A percentile compares a stretch with the other conserved stretches of the same genome.
phyloP scores from a whole-genome alignment of 768 basidiomycete species.

The Trametes coccinea region DNA sequence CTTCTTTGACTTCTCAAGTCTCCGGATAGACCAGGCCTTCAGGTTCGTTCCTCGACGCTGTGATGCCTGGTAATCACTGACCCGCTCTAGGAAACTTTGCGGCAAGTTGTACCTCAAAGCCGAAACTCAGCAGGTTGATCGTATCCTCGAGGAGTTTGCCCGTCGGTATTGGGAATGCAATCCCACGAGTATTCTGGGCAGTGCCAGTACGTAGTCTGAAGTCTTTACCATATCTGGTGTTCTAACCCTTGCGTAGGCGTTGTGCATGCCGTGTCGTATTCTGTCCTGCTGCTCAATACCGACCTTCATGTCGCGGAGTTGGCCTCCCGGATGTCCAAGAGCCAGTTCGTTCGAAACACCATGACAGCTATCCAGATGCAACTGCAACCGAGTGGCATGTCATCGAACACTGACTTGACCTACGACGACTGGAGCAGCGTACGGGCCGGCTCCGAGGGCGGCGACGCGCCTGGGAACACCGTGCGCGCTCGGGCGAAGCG shows the following conservation, averaged over 20 bases:
- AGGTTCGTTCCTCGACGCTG: constrained; percentile 49
- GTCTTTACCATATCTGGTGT: not conserved
- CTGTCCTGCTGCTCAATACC: constrained; percentile 91
- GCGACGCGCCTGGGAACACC: constrained; percentile 43
- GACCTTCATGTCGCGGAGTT: constrained; percentile 96
- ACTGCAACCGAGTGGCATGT: constrained; percentile 52
- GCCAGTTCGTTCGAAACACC: constrained; percentile 91
- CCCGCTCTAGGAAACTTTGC: constrained; percentile 69
- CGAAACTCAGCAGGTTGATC: constrained; percentile 97
- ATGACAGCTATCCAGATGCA: constrained; percentile 83
- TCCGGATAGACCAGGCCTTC: constrained; percentile 88
- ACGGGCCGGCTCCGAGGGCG: constrained; percentile 58
- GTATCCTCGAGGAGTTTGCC: constrained; percentile 92
- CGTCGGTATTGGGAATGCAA: constrained; percentile 92
- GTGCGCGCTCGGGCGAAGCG: constrained; percentile 58
- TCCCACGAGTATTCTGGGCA: constrained; percentile 75
- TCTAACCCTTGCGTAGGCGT: constrained; percentile 55
- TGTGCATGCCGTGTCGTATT: constrained; percentile 94
- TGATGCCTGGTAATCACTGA: not conserved
- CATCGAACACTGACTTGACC: constrained; percentile 63
- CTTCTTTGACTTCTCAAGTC: constrained; percentile 81
- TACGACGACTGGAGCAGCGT: constrained; percentile 68
- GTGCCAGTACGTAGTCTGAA: constrained; percentile 61
- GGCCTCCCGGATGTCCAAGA: constrained; percentile 83
- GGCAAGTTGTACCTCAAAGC: constrained; percentile 91